A percentile compares a stretch with the other conserved stretches of the same genome.
phyloP scores from a whole-genome alignment of 371 early-diverging fungal genomes.

The Mortierella sp. region DNA sequence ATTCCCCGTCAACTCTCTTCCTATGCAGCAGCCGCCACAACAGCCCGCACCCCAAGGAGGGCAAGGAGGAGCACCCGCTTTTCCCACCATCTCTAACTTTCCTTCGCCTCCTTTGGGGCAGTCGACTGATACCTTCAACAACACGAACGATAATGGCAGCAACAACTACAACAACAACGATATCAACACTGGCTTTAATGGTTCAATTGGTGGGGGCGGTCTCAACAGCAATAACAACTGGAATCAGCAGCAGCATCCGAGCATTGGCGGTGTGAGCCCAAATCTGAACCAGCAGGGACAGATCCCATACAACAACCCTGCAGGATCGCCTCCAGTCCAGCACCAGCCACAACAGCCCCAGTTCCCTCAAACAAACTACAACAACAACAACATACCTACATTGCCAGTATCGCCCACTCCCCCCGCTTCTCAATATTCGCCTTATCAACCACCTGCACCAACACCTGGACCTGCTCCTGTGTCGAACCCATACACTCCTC shows the following conservation, averaged over 20 bases:
- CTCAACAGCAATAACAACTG: constrained; percentile 22
- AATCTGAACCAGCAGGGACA: constrained; percentile 46
- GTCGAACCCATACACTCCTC: constrained; percentile 13
- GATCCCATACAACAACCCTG: constrained; percentile 36
- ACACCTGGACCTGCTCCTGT: constrained; percentile 14
- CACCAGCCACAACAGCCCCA: constrained; percentile 27
- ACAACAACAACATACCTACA: not conserved
- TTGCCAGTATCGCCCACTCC: constrained; percentile 8
- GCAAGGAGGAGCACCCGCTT: constrained; percentile 10
- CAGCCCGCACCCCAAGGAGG: not conserved
- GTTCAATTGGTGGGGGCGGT: not conserved
- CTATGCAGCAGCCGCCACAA: constrained; percentile 7
- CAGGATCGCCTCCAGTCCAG: constrained; percentile 22
- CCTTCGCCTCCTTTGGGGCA: constrained; percentile 51
- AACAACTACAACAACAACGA: constrained; percentile 26
- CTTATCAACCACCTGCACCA: constrained; percentile 19
- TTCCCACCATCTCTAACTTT: constrained; percentile 50
- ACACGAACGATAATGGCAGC: constrained; percentile 35
- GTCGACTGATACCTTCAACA: constrained; percentile 36
- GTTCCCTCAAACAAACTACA: constrained; percentile 20
- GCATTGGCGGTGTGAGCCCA: constrained; percentile 18
- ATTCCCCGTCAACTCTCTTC: not conserved
- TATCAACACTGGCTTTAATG: constrained; percentile 22
- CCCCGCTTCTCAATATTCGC: not conserved
- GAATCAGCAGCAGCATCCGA: constrained; percentile 18